Base-by-base conservation (phyloP, 768 basidiomycete genomes). In the Pleurotus citrinopileatus region DNA sequence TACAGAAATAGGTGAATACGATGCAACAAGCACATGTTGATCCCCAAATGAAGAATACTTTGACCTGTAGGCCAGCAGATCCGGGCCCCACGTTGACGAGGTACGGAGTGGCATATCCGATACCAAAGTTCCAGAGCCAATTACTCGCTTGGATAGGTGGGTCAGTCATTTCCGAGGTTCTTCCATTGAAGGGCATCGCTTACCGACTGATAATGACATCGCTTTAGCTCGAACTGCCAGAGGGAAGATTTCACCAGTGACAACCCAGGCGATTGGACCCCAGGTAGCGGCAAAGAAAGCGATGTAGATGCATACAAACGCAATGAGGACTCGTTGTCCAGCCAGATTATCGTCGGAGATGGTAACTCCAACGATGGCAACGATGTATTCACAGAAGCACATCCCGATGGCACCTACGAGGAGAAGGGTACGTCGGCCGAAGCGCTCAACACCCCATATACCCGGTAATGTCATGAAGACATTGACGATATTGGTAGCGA, bases 31-130 rank as follows among this genome's bases (percentile, higher is more conserved):
- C 65, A 63, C 89, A 92, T 7, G 84, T 87, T 23, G 70, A 70
- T 19, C 75, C 74, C 91, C 91, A 94, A 67, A 94, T 79, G 76
- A 92, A 93, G 83, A 94, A 94, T 63, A 92, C 89, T 66, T 87
- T 89, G 42, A 76, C 75, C 46, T 79, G 74, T 29, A 91, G 81
- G 51, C 71, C 70, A 8, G 77, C 79, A 57, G 78, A 73, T 12
- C 76, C 79, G 28, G 66, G 55, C 20, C 65, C 67, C 46, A 64
- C 66, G 53, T 81, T 70, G 58, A 87, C 85, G 37, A 87, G 75
- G 56, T 80, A 85, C 2, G 87, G 86, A 2, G 76, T 72, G 73
- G 54, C 46, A 15, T 55, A 36, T 59, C 78, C 78, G 63, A 91
- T 86, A 58, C 73, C 86, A 58, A 86, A 89, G 71, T 93, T 92